Evolutionary conservation across 2,329 filamentous ascomycete genomes (phyloP), one percentile per base, ranked within the genome.

Genomic region (Colletotrichum orbiculare): DNA sequence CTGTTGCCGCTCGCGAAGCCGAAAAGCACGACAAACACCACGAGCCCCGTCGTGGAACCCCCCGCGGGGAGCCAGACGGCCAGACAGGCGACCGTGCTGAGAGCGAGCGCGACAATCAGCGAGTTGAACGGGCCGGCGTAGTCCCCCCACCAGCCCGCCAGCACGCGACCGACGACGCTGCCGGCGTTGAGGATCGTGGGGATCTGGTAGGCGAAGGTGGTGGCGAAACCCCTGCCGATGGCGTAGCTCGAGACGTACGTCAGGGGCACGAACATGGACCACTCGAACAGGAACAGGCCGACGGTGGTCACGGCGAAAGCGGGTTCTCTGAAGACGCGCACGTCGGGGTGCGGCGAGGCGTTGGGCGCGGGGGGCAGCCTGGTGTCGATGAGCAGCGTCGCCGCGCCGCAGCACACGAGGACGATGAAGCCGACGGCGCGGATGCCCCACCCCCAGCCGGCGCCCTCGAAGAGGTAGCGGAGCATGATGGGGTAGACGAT

Each of bases 81-180:
- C 17, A 94, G 81, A 43, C 88, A 89, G 2, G 88, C 87, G 5
- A 91, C 77, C 54, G 83, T 73, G 13, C 82, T 83, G 3, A 93
- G 76, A 2, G 85, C 75, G 6, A 92, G 83, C 0, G 90, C 89
- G n/a, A 88, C 77, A 64, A 96, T 87, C 78, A 94, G 92, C 15
- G 89, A 88, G 73, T 97, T 97, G 81, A 92, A 97, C 2, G 92
- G 86, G 0, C 95, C 95, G n/a, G 95, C 79, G 46, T 85, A 85
- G 75, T 97, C 94, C 2, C 92, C 90, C 66, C 91, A 85, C 74
- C 90, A 91, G 0, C 94, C 94, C 0, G 93, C 92, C 1, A 94
- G 79, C 73, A 88, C 89, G 39, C 95, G 88, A 3, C 95, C 94
- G 11, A 96, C 79, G 59, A 92, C 89, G 0, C 90, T 93, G 8